A percentile compares a stretch with the other conserved stretches of the same genome.
These are phyloP conservation scores for Mortierella sp. DNA, from an alignment of 371 early-diverging fungal species.

Conservation along the genomic window DNA sequence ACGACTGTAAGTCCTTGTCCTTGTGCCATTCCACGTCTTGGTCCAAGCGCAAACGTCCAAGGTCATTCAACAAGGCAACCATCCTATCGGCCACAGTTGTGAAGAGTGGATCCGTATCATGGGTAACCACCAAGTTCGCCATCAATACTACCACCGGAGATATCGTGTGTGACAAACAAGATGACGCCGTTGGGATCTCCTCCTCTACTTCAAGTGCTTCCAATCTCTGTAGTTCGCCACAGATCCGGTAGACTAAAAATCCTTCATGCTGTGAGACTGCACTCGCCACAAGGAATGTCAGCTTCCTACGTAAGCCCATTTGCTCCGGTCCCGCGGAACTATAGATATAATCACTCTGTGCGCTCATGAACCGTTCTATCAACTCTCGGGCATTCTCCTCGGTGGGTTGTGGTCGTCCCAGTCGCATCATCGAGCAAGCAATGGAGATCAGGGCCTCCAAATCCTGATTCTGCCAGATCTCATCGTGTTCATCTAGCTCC, in stretches of 20 bases:
- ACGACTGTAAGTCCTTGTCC: neutral
- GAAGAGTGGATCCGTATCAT: neutral
- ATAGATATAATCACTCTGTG: slow-evolving; percentile 11
- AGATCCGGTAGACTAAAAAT: slow-evolving; percentile 9
- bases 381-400: neutral
- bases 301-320: slow-evolving; percentile 7
- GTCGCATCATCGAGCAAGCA: neutral
- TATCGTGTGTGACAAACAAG: too few relatives aligned
- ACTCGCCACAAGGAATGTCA: slow-evolving; percentile 10
- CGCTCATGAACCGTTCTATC: neutral
- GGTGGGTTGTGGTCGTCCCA: neutral
- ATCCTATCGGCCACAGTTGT: neutral
- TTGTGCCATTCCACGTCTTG: neutral
- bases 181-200: neutral
- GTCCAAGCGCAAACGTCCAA: neutral
- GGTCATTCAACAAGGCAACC: neutral
- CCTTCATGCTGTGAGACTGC: slow-evolving; percentile 8
- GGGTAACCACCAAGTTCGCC: neutral
- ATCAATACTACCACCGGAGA: slow-evolving; percentile 1
- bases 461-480: neutral
- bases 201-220: neutral
- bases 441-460: slow-evolving; percentile 2
- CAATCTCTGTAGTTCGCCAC: neutral
- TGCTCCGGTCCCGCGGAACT: slow-evolving; percentile 8
- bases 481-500: neutral